Base-by-base conservation (phyloP, 352 stramenopile species). In the Pythium monospermum region DNA sequence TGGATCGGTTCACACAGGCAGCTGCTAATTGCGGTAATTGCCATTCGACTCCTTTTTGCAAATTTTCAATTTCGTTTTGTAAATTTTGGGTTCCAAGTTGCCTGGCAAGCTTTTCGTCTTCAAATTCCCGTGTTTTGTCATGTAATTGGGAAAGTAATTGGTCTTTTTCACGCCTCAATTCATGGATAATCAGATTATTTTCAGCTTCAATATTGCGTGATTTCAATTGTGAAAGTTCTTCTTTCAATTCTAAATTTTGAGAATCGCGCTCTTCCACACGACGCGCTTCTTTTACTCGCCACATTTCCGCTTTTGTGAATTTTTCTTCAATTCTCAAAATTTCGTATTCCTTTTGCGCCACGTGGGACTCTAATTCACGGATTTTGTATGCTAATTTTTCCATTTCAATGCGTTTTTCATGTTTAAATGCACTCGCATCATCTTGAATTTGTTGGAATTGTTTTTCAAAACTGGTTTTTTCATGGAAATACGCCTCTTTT, bases 271-370 rank as follows among this genome's bases (percentile, higher is more conserved):
- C 68, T 49, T 83, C 72, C 19, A 83, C 72, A 2, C 72, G 67
- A 8, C 66, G 57, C 15, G 64, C 62, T 68, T 82, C 71, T 33
- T 78, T 78, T 12, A 64, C 49, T 8, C 68, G 61, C 71, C 71
- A 82, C 11, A 66, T 49, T 50, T 82, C 71, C 1, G 71, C 71
- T 51, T 71, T 78, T 16, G 59, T 50, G 43, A 78, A 82, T 19
- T 59, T 59, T 46, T 82, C 71, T 51, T 82, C 63, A 7, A 74
- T 44, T 10, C 68, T 62, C 18, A 52, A 47, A 13, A 60, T 45
- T 54, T 83, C 72, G 49, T 83, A 83, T 22, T 83, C 72, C 38
- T 74, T 81, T 49, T 78, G 69, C 0, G 67, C 61, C 38, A 76
- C 57, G 21, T 70, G 59, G 15, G 59, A 72, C 54, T 83, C 72